Percentiles rank a stretch among this genome's conserved stretches.
Evolutionary conservation across 371 early-diverging fungal genomes (phyloP).

Genomic region (Astathelohania contejeani): DNA sequence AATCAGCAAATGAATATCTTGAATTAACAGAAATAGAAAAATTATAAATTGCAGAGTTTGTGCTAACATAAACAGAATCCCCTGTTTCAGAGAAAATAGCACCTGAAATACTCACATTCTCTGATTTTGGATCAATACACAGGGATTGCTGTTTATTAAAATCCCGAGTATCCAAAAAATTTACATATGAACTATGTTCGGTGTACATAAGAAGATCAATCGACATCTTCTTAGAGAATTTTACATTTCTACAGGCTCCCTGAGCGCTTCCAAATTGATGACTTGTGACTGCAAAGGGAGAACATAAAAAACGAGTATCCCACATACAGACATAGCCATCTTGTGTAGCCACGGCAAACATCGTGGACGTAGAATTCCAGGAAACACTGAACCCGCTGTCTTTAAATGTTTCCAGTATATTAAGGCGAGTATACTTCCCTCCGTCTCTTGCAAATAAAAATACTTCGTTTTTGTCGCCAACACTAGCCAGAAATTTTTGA

Average conservation of each 20-base stretch:
- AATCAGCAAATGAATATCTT: no score
- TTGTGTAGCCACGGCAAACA: conserved; percentile 64
- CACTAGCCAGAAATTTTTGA: conserved; percentile 62
- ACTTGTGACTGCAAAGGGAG: conserved; percentile 25
- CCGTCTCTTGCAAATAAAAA: conserved; percentile 58
- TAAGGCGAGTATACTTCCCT: conserved; percentile 56
- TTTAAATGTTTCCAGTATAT: conserved; percentile 55
- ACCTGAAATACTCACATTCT: conserved; percentile 43
- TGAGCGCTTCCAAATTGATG: conserved; percentile 33
- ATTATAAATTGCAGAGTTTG: no score
- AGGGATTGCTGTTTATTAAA: conserved; percentile 38
- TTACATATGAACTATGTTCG: conserved; percentile 48
- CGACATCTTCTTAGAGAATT: conserved; percentile 41
- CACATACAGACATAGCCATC: conserved; percentile 63
- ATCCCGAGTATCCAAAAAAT: conserved; percentile 39
- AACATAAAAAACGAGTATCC: conserved; percentile 53
- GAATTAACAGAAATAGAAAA: no score
- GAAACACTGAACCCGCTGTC: conserved; percentile 63
- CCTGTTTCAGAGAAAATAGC: conserved; percentile 36
- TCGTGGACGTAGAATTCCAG: conserved; percentile 59
- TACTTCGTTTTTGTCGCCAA: conserved; percentile 67
- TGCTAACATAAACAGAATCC: no score
- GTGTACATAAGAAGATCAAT: conserved; percentile 48
- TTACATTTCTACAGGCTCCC: conserved; percentile 48
- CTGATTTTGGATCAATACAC: conserved; percentile 12